Base-by-base conservation (phyloP, 768 basidiomycete genomes). In the Hygrocybe punicea region DNA sequence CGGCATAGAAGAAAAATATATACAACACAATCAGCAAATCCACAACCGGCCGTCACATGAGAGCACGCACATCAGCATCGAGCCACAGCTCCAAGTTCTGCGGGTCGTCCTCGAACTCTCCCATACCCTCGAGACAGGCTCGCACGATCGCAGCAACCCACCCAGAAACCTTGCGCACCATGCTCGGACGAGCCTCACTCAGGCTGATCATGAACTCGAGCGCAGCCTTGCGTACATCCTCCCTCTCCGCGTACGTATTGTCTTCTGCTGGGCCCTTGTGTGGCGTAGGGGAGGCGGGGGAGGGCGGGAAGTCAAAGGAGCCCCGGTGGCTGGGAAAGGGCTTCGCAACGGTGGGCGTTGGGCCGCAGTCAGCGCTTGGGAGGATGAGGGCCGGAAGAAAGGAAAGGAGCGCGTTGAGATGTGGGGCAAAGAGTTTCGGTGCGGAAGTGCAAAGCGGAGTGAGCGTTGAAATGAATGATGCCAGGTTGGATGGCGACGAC, bases 161-260 rank as follows among this genome's bases (percentile, higher is more conserved):
- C 0, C 85, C 89, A 21, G 80, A 77, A 0, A 84, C 81, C 39
- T 83, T 78, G 61, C 79, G 77, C 6, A 87, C 88, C 82, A 91
- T 86, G 4, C 73, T 71, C 0, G 90, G 85, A 35, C 80, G 77
- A 2, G 89, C 82, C 69, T 95, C 92, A 25, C 81, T 84, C n/a
- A 96, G 70, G 11, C 82, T 84, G 53, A 94, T 77, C 83, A 95
- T 86, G 52, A 95, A 83, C 69, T 95, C 93, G 9, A 93, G 72
- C 8, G 90, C 88, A 1, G 84, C 82, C 52, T 85, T 81, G 9
- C 91, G 77, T 29, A 91, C 77, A 56, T 88, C 86, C 49, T 93
- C 88, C 16, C 81, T 78, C 23, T 79, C 81, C 16, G 78, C 76
- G 40, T 79, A 78, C 2, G 73, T 66, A 3, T 71, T 71, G 1